Evolutionary conservation across 352 stramenopile species (phyloP).

Genomic region (Globisporangium lucens): DNA sequence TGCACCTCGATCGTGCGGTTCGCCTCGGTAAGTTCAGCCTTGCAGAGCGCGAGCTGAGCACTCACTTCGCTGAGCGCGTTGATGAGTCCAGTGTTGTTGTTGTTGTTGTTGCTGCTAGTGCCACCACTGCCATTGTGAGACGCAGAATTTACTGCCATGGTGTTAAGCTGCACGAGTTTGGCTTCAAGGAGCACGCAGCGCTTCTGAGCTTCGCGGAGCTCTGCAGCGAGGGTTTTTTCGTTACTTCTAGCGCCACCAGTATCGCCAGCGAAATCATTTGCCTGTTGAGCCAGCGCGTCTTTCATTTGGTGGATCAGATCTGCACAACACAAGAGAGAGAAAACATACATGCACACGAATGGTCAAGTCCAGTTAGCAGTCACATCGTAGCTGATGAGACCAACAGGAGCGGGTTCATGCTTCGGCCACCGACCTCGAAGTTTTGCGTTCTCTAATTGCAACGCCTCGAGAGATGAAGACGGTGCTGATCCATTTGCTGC

Average conservation of each 20-base stretch:
- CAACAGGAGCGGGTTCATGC: background rate
- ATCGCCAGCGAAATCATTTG: conserved; percentile 14
- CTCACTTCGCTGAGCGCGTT: conserved; percentile 11
- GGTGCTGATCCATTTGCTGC: background rate
- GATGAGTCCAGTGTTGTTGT: conserved; percentile 8
- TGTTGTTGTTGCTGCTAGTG: background rate
- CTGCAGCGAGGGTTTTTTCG: conserved; percentile 11
- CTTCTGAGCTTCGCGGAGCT: conserved; percentile 36
- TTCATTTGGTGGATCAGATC: conserved; percentile 82
- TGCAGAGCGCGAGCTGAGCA: conserved; percentile 34
- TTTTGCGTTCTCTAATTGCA: conserved; percentile 59
- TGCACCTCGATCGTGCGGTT: conserved; percentile 38
- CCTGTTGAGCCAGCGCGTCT: conserved; percentile 56
- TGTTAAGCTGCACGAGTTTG: conserved; percentile 30
- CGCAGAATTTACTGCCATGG: background rate
- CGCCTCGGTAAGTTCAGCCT: conserved; percentile 43
- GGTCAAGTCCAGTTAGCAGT: background rate
- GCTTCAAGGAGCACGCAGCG: conserved; percentile 41
- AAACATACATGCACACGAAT: background rate
- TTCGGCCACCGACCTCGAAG: conserved; percentile 29
- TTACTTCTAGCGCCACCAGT: conserved; percentile 4
- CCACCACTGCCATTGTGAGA: background rate
- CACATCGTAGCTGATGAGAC: background rate
- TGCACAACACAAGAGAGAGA: conserved; percentile 7
- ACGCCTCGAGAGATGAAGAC: conserved; percentile 11